These are phyloP conservation scores for Xerocomus amazonicus DNA, from an alignment of 1,284 basidiomycete species.

Conservation along the genomic window DNA sequence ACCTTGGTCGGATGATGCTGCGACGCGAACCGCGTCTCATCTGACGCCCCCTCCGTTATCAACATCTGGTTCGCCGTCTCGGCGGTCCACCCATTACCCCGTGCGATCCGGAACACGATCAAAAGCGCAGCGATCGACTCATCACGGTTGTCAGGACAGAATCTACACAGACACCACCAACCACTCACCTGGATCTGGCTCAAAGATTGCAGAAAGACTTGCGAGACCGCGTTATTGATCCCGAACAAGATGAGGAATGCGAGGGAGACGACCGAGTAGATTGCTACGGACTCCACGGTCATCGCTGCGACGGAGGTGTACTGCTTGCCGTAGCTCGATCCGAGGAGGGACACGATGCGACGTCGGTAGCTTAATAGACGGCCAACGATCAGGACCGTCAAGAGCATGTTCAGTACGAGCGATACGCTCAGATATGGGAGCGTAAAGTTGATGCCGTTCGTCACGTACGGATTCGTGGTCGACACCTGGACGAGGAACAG, in stretches of 20 bases:
- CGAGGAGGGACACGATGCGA: slow-evolving; percentile 6
- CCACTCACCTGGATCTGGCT: slow-evolving; percentile 22
- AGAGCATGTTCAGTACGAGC: slow-evolving; percentile 22
- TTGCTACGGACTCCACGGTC: slow-evolving; percentile 18
- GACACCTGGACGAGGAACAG: slow-evolving; percentile 14
- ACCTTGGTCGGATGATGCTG: not conserved
- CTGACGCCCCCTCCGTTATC: not conserved
- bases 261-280: slow-evolving; percentile 20
- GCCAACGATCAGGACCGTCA: slow-evolving; percentile 24
- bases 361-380: slow-evolving; percentile 16
- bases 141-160: not conserved
- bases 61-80: slow-evolving; percentile 7
- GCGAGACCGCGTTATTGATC: slow-evolving; percentile 12
- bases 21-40: slow-evolving; percentile 1
- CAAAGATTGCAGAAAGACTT: slow-evolving; percentile 15
- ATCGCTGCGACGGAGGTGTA: slow-evolving; percentile 13
- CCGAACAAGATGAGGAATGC: slow-evolving; percentile 19
- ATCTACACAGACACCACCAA: not conserved
- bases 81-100: slow-evolving; percentile 25
- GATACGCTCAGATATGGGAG: slow-evolving; percentile 22
- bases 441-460: slow-evolving; percentile 15
- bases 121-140: slow-evolving; percentile 19
- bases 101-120: slow-evolving; percentile 25
- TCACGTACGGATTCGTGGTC: slow-evolving; percentile 16
- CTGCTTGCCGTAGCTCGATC: slow-evolving; percentile 11